Evolutionary conservation across 208 protist species (phyloP).

Genomic region (Eutreptiella sp.): DNA sequence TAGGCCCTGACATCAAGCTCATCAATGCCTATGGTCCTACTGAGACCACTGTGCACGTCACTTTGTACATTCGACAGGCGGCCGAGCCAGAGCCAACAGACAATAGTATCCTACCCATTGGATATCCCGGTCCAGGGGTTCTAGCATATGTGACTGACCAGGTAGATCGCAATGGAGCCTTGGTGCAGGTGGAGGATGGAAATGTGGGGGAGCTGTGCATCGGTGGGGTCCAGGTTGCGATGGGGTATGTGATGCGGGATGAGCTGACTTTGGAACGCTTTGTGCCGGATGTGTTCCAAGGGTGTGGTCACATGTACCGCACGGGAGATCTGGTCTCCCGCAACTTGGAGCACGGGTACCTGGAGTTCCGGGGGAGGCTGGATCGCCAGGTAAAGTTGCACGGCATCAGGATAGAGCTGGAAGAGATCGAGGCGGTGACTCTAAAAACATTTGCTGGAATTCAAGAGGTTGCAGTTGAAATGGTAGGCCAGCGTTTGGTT

Average conservation of each 20-base stretch:
- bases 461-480: no score
- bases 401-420: constrained; percentile 22
- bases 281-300: background rate
- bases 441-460: no score
- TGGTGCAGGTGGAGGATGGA: constrained; percentile 1
- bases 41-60: constrained; percentile 10
- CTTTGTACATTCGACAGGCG: background rate
- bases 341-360: background rate
- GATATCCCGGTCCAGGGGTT: background rate
- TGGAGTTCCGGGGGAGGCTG: background rate
- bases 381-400: constrained; percentile 25
- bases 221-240: constrained; percentile 2
- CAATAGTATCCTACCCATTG: background rate
- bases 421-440: no score
- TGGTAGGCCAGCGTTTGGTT: no score
- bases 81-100: no score
- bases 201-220: constrained; percentile 11
- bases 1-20: no score
- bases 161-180: background rate
- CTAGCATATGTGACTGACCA: background rate
- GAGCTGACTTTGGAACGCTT: constrained; percentile 1
- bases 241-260: background rate
- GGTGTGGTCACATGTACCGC: constrained; percentile 11
- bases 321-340: constrained; percentile 33
- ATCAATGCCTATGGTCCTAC: constrained; percentile 13